These are phyloP conservation scores for Tricholoma terreum DNA, from an alignment of 768 basidiomycete genomes.

Conservation along the genomic window DNA sequence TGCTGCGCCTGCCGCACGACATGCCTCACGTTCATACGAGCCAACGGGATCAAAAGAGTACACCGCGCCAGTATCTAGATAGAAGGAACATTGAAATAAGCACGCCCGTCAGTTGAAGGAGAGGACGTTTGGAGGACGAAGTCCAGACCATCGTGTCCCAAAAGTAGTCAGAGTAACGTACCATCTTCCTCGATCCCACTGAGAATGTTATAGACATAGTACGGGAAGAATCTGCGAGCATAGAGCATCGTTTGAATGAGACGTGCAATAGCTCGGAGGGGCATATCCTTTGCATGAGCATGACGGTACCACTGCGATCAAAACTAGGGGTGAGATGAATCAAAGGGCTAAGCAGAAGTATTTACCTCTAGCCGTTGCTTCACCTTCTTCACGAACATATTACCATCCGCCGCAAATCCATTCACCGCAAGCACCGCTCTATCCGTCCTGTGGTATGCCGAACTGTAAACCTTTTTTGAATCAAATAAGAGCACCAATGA, in stretches of 20 bases:
- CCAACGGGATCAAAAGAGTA: constrained; percentile 99
- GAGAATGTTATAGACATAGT: constrained; percentile 95
- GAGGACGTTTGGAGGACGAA: constrained; percentile 6
- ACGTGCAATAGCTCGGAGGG: constrained; percentile 94
- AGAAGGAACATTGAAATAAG: constrained; percentile 9
- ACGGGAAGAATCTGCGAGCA: constrained; percentile 94
- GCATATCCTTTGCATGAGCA: constrained; percentile 96
- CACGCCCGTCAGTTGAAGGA: constrained; percentile 5
- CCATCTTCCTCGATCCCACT: constrained; percentile 97
- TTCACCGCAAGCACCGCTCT: constrained; percentile 93
- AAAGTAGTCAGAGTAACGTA: constrained; percentile 38
- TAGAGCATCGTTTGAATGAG: constrained; percentile 99
- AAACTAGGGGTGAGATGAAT: neutral
- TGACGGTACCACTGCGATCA: constrained; percentile 88
- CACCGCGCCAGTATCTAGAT: constrained; percentile 86
- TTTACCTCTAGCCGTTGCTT: constrained; percentile 92
- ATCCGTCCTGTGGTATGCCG: constrained; percentile 62
- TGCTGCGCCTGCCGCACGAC: constrained; percentile 96
- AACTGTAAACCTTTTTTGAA: constrained; percentile 6
- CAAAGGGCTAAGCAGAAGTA: constrained; percentile 7
- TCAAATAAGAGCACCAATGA: constrained; percentile 2
- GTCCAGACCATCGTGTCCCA: constrained; percentile 18
- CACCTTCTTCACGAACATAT: constrained; percentile 96
- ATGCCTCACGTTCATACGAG: constrained; percentile 95
- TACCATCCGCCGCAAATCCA: constrained; percentile 96